phyloP scores from a whole-genome alignment of 2,329 filamentous ascomycete genomes.

The Diaporthe eres region DNA sequence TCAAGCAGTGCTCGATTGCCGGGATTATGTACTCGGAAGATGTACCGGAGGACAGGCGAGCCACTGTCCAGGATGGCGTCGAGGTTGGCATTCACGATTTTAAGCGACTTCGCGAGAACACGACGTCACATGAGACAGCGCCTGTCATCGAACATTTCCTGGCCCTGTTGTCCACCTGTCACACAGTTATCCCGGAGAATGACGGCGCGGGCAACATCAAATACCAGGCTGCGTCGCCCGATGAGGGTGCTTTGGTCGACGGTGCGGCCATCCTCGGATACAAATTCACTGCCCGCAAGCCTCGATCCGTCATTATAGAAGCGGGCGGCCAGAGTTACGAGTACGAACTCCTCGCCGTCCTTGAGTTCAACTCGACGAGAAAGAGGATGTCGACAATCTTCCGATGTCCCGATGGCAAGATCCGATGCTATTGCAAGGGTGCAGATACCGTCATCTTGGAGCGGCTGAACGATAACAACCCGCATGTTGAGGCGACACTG shows the following conservation, averaged over 20 bases:
- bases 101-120: constrained; percentile 79
- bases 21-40: constrained; percentile 95
- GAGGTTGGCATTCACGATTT: constrained; percentile 90
- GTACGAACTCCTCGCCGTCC: constrained; percentile 95
- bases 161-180: constrained; percentile 87
- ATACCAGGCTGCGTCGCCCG: constrained; percentile 97
- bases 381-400: constrained; percentile 99
- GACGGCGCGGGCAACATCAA: constrained; percentile 86
- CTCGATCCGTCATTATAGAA: constrained; percentile 86
- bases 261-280: constrained; percentile 90
- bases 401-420: constrained; percentile 94
- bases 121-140: constrained; percentile 68
- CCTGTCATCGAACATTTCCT: constrained; percentile 83
- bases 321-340: constrained; percentile 80
- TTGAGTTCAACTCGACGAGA: constrained; percentile 97
- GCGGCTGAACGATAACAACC: constrained; percentile 85
- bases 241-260: constrained; percentile 96
- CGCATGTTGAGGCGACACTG: constrained; percentile 89
- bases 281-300: constrained; percentile 91
- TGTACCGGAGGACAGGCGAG: constrained; percentile 89
- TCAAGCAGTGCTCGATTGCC: constrained; percentile 92
- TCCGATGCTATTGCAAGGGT: constrained; percentile 94
- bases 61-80: constrained; percentile 81
- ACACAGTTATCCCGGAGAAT: constrained; percentile 96
- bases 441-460: constrained; percentile 98